phyloP scores from a whole-genome alignment of 257 asterid genomes.

The Leptodermis oblonga region DNA sequence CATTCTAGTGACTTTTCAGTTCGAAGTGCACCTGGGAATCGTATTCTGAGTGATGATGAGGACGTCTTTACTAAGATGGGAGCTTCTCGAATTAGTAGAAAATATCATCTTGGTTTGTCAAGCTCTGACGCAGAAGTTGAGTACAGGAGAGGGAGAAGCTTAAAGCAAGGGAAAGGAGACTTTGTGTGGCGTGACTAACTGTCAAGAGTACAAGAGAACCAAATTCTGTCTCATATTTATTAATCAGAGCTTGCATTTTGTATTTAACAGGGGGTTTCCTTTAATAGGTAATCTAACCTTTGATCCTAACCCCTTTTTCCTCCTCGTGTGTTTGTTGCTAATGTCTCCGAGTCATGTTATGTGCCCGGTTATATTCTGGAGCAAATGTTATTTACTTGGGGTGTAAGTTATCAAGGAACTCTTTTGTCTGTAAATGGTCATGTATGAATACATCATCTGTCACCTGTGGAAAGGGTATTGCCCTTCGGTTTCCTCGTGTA shows the following conservation, averaged over 20 bases:
- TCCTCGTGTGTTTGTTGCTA: background rate
- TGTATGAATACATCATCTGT: constrained; percentile 5
- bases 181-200: constrained; percentile 32
- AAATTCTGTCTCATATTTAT: constrained; percentile 21
- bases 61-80: constrained; percentile 53
- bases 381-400: constrained; percentile 11
- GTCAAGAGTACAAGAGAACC: constrained; percentile 5
- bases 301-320: constrained; percentile 13
- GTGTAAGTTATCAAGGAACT: constrained; percentile 2
- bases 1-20: constrained; percentile 38
- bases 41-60: constrained; percentile 56
- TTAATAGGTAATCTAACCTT: constrained; percentile 30
- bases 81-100: constrained; percentile 50
- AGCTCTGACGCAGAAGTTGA: constrained; percentile 92
- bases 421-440: constrained; percentile 17
- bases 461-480: constrained; percentile 7
- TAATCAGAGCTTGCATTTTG: constrained; percentile 25
- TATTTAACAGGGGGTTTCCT: constrained; percentile 24
- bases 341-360: background rate
- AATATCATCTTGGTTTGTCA: constrained; percentile 59
- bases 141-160: constrained; percentile 80
- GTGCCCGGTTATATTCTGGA: constrained; percentile 8
- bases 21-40: constrained; percentile 35
- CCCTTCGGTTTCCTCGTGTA: background rate
- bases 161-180: constrained; percentile 59